phyloP scores from a whole-genome alignment of 805 yeast species.

The Saccharomycopsis malanga region DNA sequence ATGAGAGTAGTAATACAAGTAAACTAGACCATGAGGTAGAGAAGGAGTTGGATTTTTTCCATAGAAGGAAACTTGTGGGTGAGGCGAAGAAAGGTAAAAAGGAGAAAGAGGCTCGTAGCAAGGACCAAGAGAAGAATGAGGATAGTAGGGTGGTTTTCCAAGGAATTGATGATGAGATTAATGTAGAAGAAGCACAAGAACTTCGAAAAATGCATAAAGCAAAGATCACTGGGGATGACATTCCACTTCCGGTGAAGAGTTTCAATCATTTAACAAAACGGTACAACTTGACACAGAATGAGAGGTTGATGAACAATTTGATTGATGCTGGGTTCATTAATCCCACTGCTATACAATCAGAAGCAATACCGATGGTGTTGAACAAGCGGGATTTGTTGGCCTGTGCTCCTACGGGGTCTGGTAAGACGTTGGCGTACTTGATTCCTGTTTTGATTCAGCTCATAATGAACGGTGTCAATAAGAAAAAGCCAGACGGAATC shows the following conservation, averaged over 20 bases:
- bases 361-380: constrained; percentile 71
- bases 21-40: constrained; percentile 46
- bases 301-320: constrained; percentile 51
- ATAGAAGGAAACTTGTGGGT: constrained; percentile 38
- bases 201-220: constrained; percentile 56
- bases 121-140: constrained; percentile 27
- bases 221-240: constrained; percentile 70
- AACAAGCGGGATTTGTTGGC: constrained; percentile 74
- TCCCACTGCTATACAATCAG: constrained; percentile 93
- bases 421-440: constrained; percentile 87
- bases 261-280: constrained; percentile 73
- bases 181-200: constrained; percentile 50
- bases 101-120: constrained; percentile 24
- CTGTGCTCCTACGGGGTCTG: constrained; percentile 98
- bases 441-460: constrained; percentile 65
- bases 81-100: constrained; percentile 20
- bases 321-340: constrained; percentile 63
- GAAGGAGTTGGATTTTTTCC: constrained; percentile 79
- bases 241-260: constrained; percentile 87
- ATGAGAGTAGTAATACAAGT: constrained; percentile 27
- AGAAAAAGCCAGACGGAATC: constrained; percentile 8
- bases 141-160: constrained; percentile 11
- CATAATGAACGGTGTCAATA: constrained; percentile 8
- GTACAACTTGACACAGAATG: constrained; percentile 52
- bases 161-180: constrained; percentile 24